phyloP scores from a whole-genome alignment of 768 basidiomycete genomes.

The Termitomyces sp. region DNA sequence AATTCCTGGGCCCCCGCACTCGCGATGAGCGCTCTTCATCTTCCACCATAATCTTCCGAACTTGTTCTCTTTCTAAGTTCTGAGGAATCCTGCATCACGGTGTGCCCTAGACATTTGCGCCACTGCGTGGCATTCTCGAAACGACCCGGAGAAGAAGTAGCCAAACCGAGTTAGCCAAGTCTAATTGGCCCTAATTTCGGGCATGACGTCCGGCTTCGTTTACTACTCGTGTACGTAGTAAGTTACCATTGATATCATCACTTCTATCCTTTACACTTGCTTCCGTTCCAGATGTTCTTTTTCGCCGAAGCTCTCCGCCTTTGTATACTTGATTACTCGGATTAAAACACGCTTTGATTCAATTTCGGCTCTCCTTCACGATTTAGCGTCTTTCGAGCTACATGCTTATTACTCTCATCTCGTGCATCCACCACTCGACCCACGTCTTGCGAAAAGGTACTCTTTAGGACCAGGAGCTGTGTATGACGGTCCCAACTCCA shows the following conservation, averaged over 20 bases:
- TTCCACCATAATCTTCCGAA: too few relatives aligned
- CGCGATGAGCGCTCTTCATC: too few relatives aligned
- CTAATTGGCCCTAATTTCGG: background rate
- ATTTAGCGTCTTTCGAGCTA: background rate
- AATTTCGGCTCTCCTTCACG: conserved; percentile 3
- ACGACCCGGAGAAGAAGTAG: background rate
- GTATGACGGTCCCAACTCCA: conserved; percentile 3
- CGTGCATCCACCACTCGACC: background rate
- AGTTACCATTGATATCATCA: background rate
- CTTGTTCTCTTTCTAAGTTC: too few relatives aligned
- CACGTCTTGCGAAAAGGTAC: background rate
- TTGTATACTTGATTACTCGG: conserved; percentile 10
- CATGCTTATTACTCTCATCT: background rate
- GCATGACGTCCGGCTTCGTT: too few relatives aligned
- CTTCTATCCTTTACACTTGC: background rate
- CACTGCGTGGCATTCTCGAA: background rate
- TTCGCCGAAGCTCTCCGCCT: background rate
- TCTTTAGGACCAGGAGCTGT: background rate
- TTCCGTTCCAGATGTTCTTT: background rate
- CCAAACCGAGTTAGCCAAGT: background rate
- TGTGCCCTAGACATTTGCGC: background rate
- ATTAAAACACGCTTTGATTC: conserved; percentile 4
- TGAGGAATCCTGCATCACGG: background rate
- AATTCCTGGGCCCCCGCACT: too few relatives aligned
- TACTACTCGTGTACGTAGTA: background rate